phyloP scores from a whole-genome alignment of 805 yeast genomes.

The Barnettozyma californica region DNA sequence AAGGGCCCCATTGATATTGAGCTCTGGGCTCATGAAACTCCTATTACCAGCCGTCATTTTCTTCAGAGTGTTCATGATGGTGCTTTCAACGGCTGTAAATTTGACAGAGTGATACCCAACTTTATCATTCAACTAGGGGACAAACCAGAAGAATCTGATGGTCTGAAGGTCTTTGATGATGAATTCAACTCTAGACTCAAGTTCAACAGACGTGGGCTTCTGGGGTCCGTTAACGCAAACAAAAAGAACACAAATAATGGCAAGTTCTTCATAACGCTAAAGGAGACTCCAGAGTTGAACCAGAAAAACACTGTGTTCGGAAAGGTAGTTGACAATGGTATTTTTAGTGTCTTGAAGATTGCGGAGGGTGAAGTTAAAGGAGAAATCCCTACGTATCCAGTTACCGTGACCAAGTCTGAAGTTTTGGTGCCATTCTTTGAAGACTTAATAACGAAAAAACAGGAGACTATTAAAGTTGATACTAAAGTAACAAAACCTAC shows the following conservation, averaged over 20 bases:
- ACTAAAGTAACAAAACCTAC: slow-evolving; percentile 9
- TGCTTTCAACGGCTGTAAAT: slow-evolving; percentile 35
- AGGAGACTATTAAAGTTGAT: not conserved
- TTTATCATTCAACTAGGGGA: slow-evolving; percentile 36
- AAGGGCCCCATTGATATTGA: slow-evolving; percentile 58
- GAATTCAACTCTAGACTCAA: slow-evolving; percentile 51
- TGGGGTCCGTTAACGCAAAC: slow-evolving; percentile 44
- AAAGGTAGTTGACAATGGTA: slow-evolving; percentile 48
- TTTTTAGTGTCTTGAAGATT: slow-evolving; percentile 47
- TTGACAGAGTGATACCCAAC: slow-evolving; percentile 35
- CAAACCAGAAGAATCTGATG: slow-evolving; percentile 3
- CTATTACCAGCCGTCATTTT: slow-evolving; percentile 42
- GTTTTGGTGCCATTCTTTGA: slow-evolving; percentile 46
- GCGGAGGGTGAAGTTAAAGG: slow-evolving; percentile 41
- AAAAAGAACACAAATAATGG: slow-evolving; percentile 29
- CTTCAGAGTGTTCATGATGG: slow-evolving; percentile 43
- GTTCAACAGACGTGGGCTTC: slow-evolving; percentile 46
- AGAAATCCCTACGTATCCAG: slow-evolving; percentile 48
- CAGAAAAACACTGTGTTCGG: slow-evolving; percentile 48
- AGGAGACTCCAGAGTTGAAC: slow-evolving; percentile 39
- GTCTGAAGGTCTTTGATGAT: slow-evolving; percentile 19
- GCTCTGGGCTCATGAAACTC: slow-evolving; percentile 66
- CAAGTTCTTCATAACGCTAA: slow-evolving; percentile 45
- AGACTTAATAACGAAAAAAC: slow-evolving; percentile 27
- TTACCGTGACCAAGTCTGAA: slow-evolving; percentile 34